Conservation (phyloP, 257 asterid species). For the Rubia yunnanensis region DNA sequence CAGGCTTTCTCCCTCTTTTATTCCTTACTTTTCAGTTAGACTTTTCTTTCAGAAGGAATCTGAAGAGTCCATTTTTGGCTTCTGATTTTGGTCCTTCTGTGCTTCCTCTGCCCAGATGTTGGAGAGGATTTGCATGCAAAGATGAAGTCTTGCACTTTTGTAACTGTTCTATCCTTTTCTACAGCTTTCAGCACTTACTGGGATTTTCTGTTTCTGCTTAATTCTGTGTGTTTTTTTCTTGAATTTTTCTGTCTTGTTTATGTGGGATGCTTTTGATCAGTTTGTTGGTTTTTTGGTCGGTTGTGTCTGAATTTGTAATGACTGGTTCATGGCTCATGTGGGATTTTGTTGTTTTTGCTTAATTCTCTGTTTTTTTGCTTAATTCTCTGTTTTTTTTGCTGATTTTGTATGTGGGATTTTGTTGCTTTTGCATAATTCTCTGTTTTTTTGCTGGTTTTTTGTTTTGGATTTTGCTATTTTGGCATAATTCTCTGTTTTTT, state of each 20-base stretch:
- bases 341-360: background rate
- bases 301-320: background rate
- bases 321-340: conserved; percentile 1
- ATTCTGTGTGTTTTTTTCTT: background rate
- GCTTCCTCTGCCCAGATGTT: background rate
- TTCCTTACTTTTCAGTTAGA: conserved; percentile 35
- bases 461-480: background rate
- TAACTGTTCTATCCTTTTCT: conserved; percentile 6
- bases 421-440: background rate
- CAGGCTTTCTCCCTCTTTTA: conserved; percentile 26
- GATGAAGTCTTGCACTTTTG: conserved; percentile 17
- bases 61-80: conserved; percentile 6
- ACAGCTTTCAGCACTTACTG: background rate
- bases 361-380: background rate
- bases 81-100: background rate
- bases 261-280: background rate
- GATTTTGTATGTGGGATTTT: background rate
- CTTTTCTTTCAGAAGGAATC: conserved; percentile 16
- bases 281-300: background rate
- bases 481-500: background rate
- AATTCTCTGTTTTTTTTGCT: background rate
- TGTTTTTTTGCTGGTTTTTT: too few species aligned
- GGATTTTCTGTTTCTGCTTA: background rate
- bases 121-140: conserved; percentile 18
- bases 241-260: background rate